A percentile compares a stretch with the other conserved stretches of the same genome.
phyloP scores from a whole-genome alignment of 345 rosid species.

The Arabis hirsuta region DNA sequence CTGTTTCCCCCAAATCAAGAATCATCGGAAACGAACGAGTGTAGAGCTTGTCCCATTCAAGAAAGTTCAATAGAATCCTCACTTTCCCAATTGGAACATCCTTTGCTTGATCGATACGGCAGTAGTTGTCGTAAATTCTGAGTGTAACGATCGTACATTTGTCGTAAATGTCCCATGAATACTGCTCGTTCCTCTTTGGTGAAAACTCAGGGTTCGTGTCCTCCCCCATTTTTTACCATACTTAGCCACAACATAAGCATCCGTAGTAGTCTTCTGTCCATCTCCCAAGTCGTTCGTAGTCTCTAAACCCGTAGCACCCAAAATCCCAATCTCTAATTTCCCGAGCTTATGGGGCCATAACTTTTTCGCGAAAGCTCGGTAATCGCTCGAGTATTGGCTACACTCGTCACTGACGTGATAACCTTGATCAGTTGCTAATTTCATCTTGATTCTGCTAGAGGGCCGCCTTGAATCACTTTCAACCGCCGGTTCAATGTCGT shows the following conservation, averaged over 20 bases:
- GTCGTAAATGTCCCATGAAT: slow-evolving; percentile 28
- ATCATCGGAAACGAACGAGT: slow-evolving; percentile 19
- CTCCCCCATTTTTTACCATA: slow-evolving; percentile 40
- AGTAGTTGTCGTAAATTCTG: slow-evolving; percentile 31
- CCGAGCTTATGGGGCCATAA: slow-evolving; percentile 24
- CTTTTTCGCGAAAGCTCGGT: slow-evolving; percentile 17
- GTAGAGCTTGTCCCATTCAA: slow-evolving; percentile 4
- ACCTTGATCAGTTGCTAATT: slow-evolving; percentile 30
- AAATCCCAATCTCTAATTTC: slow-evolving; percentile 31
- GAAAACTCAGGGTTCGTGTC: slow-evolving; percentile 37
- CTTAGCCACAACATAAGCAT: slow-evolving; percentile 33
- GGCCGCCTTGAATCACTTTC: slow-evolving; percentile 5
- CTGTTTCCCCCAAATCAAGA: not conserved
- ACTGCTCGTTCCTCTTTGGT: slow-evolving; percentile 40
- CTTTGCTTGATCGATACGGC: not conserved
- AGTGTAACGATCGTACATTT: slow-evolving; percentile 24
- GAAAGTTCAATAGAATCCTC: slow-evolving; percentile 27
- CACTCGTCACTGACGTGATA: slow-evolving; percentile 34
- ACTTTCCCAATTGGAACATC: slow-evolving; percentile 30
- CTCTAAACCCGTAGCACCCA: slow-evolving; percentile 14
- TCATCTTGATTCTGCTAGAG: slow-evolving; percentile 36
- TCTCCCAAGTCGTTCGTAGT: not conserved
- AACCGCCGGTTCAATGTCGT: slow-evolving; percentile 27
- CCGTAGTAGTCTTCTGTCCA: no score
- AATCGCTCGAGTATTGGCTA: slow-evolving; percentile 23